Evolutionary conservation across 148 eudicot genomes (phyloP), one percentile per base, ranked within the genome.

Genomic region (Polygonum maritimum): DNA sequence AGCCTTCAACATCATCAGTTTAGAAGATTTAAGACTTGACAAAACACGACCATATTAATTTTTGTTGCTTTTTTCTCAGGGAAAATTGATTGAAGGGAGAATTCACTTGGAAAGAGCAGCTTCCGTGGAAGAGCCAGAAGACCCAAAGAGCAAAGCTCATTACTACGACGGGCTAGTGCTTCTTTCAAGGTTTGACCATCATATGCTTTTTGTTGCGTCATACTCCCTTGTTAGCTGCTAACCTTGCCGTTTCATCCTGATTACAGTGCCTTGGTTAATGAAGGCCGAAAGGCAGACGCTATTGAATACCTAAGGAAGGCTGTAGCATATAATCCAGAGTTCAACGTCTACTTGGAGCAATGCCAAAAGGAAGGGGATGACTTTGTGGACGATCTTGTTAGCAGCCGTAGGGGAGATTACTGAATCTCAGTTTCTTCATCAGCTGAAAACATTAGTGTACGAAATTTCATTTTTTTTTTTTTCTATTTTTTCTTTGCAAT

Each of bases 21-120:
- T 8, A 5, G 71, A 14, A 36, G 44, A 67, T 13, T 16, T 67
- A 14, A 15, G 71, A 38, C n/a, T 62, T 35, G 45, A 36, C 45
- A 15, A 67, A 36, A 67, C 41, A 67, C 11, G 3, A 14, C 19
- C 36, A 67, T 45, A 65, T 2, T 31, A 2, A 48, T 41, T 8
- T 58, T 14, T 67, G 13, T 48, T 49, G 40, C 69, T 19, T 58
- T 4, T 39, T 33, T 73, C 36, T 41, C 85, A 94, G 96, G 96
- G 88, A 1, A 92, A 83, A 76, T 48, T 40, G 55, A 84, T 79
- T 71, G 91, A 95, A 81, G 88, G 88, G 26, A 80, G 90, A 77
- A 75, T 49, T 39, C 94, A 90, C 90, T 85, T 92, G 41, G 92
- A 95, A 85, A 85, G 94, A 85, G 73, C 92, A 77, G 87, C 81